Conservation (phyloP, 768 basidiomycete species). For the Naematelia aurantialba region DNA sequence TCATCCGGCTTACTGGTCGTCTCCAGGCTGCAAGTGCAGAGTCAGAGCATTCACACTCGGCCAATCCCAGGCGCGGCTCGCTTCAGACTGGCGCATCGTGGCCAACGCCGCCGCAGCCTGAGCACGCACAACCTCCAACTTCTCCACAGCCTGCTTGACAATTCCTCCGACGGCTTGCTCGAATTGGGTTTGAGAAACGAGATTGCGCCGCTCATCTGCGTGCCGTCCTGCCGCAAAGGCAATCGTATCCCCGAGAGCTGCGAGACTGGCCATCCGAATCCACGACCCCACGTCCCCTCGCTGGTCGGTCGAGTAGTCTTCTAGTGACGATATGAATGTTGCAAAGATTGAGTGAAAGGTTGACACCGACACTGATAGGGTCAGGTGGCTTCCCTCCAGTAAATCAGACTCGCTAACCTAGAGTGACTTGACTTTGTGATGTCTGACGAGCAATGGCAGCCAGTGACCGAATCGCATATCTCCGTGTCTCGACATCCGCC, state of each 20-base stretch:
- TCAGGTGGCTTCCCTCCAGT: neutral
- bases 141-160: conserved; percentile 83
- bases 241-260: conserved; percentile 54
- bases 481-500: conserved; percentile 46
- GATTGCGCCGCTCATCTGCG: neutral
- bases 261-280: conserved; percentile 76
- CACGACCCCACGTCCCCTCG: conserved; percentile 96
- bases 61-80: conserved; percentile 20
- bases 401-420: conserved; percentile 15
- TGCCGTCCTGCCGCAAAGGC: neutral
- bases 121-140: conserved; percentile 84
- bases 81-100: conserved; percentile 8
- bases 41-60: conserved; percentile 2
- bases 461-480: conserved; percentile 32
- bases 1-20: neutral
- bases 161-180: conserved; percentile 56
- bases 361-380: neutral
- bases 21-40: neutral
- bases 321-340: conserved; percentile 63
- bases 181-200: conserved; percentile 9
- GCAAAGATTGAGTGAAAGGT: conserved; percentile 48
- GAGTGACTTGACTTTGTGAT: neutral
- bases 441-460: conserved; percentile 11
- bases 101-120: conserved; percentile 56
- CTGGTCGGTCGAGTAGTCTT: conserved; percentile 89